Conservation (phyloP, 441 rosid genomes). For the Eugenia klotzschiana region DNA sequence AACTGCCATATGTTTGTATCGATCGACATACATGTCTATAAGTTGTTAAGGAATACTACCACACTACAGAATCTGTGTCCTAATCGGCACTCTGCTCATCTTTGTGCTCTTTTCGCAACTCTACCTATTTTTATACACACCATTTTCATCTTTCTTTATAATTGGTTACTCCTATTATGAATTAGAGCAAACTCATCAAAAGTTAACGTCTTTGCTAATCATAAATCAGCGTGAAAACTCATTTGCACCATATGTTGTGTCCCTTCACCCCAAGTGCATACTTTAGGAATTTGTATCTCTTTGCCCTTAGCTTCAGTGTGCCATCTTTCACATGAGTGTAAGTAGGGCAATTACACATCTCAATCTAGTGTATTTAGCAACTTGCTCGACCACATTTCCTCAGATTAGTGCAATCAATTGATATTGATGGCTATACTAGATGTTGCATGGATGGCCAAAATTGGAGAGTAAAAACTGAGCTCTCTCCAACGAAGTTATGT, state of each 20-base stretch:
- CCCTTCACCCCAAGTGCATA: not conserved
- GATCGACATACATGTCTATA: too few relatives aligned
- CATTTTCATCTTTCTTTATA: not conserved
- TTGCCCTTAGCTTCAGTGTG: not conserved
- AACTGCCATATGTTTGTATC: too few relatives aligned
- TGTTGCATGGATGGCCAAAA: not conserved
- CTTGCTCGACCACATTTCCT: not conserved
- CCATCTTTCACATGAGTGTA: not conserved
- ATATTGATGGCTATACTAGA: not conserved
- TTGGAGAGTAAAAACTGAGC: not conserved
- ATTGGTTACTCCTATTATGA: not conserved
- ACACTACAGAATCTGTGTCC: not conserved
- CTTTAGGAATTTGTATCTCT: not conserved
- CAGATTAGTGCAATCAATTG: not conserved
- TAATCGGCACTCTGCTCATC: not conserved
- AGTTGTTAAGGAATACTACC: not conserved
- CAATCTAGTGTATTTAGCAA: not conserved
- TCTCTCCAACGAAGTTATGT: not conserved
- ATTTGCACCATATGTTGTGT: too few relatives aligned
- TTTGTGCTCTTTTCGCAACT: not conserved
- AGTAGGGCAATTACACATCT: not conserved
- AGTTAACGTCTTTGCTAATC: not conserved
- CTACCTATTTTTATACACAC: not conserved
- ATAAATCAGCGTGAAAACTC: not conserved
- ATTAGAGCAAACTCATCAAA: not conserved